Conservation (phyloP, 306 rosid species). For the Cucurbita ficifolia region DNA sequence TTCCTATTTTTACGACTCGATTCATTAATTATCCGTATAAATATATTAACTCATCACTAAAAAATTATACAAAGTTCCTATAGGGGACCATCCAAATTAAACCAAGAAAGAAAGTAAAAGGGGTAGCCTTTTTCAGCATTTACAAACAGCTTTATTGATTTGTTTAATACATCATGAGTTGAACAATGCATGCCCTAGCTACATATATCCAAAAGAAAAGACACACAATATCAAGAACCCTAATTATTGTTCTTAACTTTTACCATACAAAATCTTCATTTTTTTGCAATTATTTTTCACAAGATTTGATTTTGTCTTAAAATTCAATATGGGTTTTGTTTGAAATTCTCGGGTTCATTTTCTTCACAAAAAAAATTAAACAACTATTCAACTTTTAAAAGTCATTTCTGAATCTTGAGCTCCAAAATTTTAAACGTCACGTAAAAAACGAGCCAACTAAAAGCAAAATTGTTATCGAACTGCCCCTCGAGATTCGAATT, state of each 20-base stretch:
- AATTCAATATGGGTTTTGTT: not conserved
- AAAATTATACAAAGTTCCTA: not conserved
- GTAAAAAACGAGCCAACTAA: too few species aligned
- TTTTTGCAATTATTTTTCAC: conserved; percentile 10
- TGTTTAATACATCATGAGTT: conserved; percentile 15
- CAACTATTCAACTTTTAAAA: not conserved
- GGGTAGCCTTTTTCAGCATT: not conserved
- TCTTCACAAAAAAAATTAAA: too few species aligned
- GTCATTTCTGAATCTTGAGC: not conserved
- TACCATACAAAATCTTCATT: not conserved
- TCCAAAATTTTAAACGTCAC: too few species aligned
- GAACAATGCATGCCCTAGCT: conserved; percentile 11
- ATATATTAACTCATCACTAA: not conserved
- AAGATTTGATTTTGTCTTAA: not conserved
- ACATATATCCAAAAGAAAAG: not conserved
- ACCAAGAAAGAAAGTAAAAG: not conserved
- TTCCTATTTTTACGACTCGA: not conserved
- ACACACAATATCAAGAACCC: not conserved
- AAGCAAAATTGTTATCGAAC: not conserved
- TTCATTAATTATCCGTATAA: not conserved
- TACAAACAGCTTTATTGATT: conserved; percentile 21
- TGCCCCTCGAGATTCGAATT: not conserved
- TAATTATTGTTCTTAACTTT: conserved; percentile 2
- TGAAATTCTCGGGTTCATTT: not conserved
- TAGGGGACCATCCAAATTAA: conserved; percentile 7